Conservation (phyloP, 2,329 filamentous ascomycete species). For the Paracorniculantispora psalliotae region DNA sequence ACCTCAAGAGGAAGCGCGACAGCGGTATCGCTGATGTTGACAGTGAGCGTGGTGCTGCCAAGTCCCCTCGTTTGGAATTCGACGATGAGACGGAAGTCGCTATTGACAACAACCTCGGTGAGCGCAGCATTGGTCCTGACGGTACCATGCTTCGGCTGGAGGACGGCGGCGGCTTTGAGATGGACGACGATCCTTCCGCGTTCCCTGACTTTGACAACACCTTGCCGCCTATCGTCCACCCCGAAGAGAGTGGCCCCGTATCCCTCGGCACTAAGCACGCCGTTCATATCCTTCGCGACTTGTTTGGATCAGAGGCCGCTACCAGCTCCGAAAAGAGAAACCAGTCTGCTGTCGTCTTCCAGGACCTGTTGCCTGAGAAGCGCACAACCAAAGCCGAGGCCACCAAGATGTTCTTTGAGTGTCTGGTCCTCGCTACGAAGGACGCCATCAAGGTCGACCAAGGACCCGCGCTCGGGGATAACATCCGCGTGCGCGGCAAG, state of each 20-base stretch:
- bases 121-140: slow-evolving; percentile 51
- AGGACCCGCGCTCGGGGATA: slow-evolving; percentile 66
- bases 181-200: slow-evolving; percentile 55
- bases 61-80: slow-evolving; percentile 65
- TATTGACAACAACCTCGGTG: slow-evolving; percentile 45
- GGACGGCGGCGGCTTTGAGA: slow-evolving; percentile 35
- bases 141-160: slow-evolving; percentile 47
- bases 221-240: slow-evolving; percentile 68
- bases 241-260: slow-evolving; percentile 78
- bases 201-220: slow-evolving; percentile 66
- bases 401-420: slow-evolving; percentile 99
- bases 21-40: slow-evolving; percentile 79
- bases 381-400: slow-evolving; percentile 82
- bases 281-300: slow-evolving; percentile 86
- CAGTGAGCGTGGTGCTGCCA: slow-evolving; percentile 57
- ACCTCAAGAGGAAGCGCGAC: slow-evolving; percentile 91
- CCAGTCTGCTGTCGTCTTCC: slow-evolving; percentile 77
- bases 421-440: slow-evolving; percentile 91
- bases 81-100: slow-evolving; percentile 59
- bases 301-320: slow-evolving; percentile 71
- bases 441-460: slow-evolving; percentile 98
- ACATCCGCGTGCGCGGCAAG: slow-evolving; percentile 83
- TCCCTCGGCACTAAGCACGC: slow-evolving; percentile 92
- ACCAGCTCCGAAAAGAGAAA: slow-evolving; percentile 67
- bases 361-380: slow-evolving; percentile 79